These are phyloP conservation scores for Paramecium sexaurelia DNA, from an alignment of 73 alveolate species.

Conservation along the genomic window DNA sequence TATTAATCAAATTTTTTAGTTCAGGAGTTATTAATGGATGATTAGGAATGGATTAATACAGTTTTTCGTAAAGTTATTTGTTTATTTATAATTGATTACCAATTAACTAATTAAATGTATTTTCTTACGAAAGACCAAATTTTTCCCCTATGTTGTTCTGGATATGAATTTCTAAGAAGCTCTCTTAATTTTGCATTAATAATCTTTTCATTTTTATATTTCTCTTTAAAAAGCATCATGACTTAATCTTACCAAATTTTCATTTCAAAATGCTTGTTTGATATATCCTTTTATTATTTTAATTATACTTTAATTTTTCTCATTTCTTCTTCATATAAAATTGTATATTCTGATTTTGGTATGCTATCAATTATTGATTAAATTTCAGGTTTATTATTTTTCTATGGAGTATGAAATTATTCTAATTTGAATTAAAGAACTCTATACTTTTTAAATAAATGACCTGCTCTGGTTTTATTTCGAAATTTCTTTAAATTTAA, in stretches of 20 bases:
- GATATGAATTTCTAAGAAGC: neutral
- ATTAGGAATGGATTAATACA: neutral
- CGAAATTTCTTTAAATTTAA: neutral
- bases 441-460: slow-evolving; percentile 7
- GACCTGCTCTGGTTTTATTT: neutral
- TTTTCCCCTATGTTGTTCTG: slow-evolving; percentile 53
- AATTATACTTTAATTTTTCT: slow-evolving; percentile 22
- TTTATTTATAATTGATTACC: slow-evolving; percentile 45
- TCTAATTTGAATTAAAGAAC: neutral
- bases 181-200: slow-evolving; percentile 13
- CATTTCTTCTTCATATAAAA: slow-evolving; percentile 52
- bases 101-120: neutral
- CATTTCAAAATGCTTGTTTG: slow-evolving; percentile 47
- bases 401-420: slow-evolving; percentile 7
- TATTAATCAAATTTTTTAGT: slow-evolving; percentile 12
- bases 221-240: neutral
- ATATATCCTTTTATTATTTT: neutral
- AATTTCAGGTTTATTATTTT: slow-evolving; percentile 28
- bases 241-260: slow-evolving; percentile 47
- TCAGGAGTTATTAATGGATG: slow-evolving; percentile 20
- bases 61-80: slow-evolving; percentile 2
- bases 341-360: slow-evolving; percentile 1
- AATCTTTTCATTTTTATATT: neutral
- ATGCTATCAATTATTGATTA: slow-evolving; percentile 2
- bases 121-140: slow-evolving; percentile 20